Conservation (phyloP, 208 protist genomes). For the Phytomonas sp. region DNA sequence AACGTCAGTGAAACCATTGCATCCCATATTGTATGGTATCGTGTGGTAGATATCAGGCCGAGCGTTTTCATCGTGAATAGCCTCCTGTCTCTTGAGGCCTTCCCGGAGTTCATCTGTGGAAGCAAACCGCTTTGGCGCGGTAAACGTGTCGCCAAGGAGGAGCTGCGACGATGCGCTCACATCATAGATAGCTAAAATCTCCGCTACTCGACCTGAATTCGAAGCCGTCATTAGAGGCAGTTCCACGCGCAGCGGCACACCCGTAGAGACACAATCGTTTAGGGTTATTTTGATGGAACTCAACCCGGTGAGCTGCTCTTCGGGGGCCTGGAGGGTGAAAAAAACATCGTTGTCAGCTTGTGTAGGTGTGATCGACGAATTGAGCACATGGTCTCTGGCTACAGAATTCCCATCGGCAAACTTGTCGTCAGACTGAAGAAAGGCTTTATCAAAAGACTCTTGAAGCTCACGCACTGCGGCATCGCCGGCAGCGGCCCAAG, state of each 20-base stretch:
- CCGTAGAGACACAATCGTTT: constrained; percentile 2
- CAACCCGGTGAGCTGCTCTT: constrained; percentile 3
- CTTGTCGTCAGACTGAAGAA: background rate
- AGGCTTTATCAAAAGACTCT: background rate
- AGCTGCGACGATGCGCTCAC: background rate
- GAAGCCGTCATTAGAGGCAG: background rate
- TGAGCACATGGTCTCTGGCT: background rate
- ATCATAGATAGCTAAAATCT: background rate
- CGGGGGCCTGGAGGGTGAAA: constrained; percentile 13
- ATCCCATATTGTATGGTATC: background rate
- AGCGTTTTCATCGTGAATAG: background rate
- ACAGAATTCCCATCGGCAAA: background rate
- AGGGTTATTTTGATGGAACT: constrained; percentile 17
- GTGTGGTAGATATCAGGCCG: background rate
- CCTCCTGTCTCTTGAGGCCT: background rate
- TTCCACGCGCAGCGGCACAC: background rate
- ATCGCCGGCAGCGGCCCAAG: constrained; percentile 16
- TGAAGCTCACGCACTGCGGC: constrained; percentile 5
- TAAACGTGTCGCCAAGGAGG: background rate
- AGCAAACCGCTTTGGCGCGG: background rate
- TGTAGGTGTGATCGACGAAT: background rate
- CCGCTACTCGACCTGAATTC: background rate
- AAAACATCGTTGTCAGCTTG: background rate
- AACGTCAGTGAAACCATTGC: background rate
- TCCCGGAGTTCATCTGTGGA: background rate